These are phyloP conservation scores for Davidsoniella virescens DNA, from an alignment of 2,329 filamentous ascomycete genomes.

Conservation along the genomic window DNA sequence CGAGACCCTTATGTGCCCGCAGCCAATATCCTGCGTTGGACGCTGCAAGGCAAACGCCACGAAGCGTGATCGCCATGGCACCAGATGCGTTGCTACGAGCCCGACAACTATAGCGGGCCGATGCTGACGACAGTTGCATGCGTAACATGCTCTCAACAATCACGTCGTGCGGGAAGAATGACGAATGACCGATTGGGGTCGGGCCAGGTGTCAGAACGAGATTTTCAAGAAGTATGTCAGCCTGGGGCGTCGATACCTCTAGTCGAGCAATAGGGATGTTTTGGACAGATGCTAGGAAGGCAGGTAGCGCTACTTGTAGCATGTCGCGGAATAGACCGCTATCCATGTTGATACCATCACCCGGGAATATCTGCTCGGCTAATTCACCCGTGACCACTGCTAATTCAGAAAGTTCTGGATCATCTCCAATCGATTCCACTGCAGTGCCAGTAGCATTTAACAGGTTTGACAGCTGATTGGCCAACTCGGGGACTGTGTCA, in stretches of 20 bases:
- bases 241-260: constrained; percentile 68
- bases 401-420: constrained; percentile 56
- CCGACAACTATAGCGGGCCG: not conserved
- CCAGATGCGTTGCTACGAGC: constrained; percentile 43
- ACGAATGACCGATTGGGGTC: constrained; percentile 64
- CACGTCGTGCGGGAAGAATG: constrained; percentile 75
- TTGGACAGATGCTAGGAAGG: constrained; percentile 61
- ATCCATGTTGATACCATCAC: constrained; percentile 39
- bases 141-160: constrained; percentile 72
- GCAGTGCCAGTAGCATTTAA: constrained; percentile 22
- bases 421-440: constrained; percentile 49
- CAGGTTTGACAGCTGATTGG: constrained; percentile 3
- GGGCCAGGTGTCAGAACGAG: constrained; percentile 71
- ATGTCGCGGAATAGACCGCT: constrained; percentile 57
- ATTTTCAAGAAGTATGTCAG: constrained; percentile 80
- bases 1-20: constrained; percentile 56
- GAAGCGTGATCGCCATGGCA: constrained; percentile 45
- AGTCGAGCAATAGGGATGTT: constrained; percentile 79
- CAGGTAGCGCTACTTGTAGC: constrained; percentile 65
- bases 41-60: constrained; percentile 71
- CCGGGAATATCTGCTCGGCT: constrained; percentile 52
- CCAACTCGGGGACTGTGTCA: constrained; percentile 35
- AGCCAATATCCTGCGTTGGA: constrained; percentile 86
- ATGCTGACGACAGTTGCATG: constrained; percentile 37
- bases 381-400: constrained; percentile 51